A percentile compares a stretch with the other conserved stretches of the same genome.
These are phyloP conservation scores for Pyricularia pennisetigena DNA, from an alignment of 2,329 filamentous ascomycete genomes.

Conservation along the genomic window DNA sequence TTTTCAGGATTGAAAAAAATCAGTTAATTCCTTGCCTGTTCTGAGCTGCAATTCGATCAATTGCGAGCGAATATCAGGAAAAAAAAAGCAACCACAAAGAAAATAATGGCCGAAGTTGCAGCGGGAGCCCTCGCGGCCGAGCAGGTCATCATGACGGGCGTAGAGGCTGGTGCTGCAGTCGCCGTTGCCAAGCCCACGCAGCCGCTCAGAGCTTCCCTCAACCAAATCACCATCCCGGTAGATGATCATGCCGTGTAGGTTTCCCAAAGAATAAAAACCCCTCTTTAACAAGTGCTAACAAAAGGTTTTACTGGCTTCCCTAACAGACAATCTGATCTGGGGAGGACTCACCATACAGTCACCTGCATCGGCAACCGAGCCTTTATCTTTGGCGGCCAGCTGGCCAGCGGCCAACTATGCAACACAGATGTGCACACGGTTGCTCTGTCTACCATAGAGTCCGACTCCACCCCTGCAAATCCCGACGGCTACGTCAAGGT, in stretches of 20 bases:
- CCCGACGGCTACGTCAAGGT: not conserved
- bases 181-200: conserved; percentile 40
- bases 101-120: conserved; percentile 29
- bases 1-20: not conserved
- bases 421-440: conserved; percentile 41
- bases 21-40: not conserved
- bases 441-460: conserved; percentile 29
- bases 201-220: conserved; percentile 39
- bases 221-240: conserved; percentile 29
- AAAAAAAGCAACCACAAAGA: not conserved
- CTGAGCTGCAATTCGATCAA: not conserved
- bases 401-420: conserved; percentile 26
- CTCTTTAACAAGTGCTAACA: not conserved
- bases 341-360: conserved; percentile 38
- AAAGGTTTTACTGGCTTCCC: not conserved
- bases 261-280: too few species aligned
- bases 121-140: conserved; percentile 28
- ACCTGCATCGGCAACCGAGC: conserved; percentile 42
- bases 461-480: conserved; percentile 14
- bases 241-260: conserved; percentile 19
- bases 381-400: conserved; percentile 45
- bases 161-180: conserved; percentile 29
- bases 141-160: conserved; percentile 27
- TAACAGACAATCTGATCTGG: conserved; percentile 22
- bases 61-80: not conserved